Base-by-base conservation (phyloP, 2,329 filamentous ascomycete species). In the Microsporum audouinii region DNA sequence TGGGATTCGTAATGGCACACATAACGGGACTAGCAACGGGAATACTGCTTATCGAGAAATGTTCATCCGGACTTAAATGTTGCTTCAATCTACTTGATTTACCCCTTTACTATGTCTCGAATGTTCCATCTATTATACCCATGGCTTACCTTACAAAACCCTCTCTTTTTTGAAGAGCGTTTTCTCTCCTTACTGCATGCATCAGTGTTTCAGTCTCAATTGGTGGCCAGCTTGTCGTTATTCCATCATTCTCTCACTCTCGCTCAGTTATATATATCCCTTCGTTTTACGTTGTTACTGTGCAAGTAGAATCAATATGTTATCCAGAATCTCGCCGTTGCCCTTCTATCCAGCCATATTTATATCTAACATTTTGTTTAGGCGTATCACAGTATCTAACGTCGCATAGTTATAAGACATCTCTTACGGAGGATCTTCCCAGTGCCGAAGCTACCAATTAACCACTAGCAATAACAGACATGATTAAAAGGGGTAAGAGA, bases 11-110 rank as follows among this genome's bases (percentile, higher is more conserved):
- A 43, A 55, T 58, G 63, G 34, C 6, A 41, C n/a, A 47, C 23
- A 33, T 4, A 62, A 62, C 55, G 60, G 62, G 12, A 41, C 17
- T 10, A 57, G 27, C 23, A 51, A 47, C 53, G 62, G 45, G 33
- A 66, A 65, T 62, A 51, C 34, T 57, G 10, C 12, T 23, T n/a
- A 6, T 23, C 38, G 39, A 45, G 56, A 58, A 14, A 58, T 58
- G 56, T 58, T 58, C 33, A 58, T 58, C 27, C 36, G 56, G 3
- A 1, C 5, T 17, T 45, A 58, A 36, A n/a, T 33, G 36, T 27
- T 29, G 56, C 29, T 58, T 10, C 4, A 8, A 10, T 31, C 23
- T 29, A 27, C 56, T 31, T 17, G 5, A 34, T 17, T 36, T 55
- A n/a, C 31, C 3, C 33, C 14, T 55, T 55, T 34, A n/a, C 10